These are phyloP conservation scores for Aspergillus nanangensis DNA, from an alignment of 495 filamentous ascomycete species.

Conservation along the genomic window DNA sequence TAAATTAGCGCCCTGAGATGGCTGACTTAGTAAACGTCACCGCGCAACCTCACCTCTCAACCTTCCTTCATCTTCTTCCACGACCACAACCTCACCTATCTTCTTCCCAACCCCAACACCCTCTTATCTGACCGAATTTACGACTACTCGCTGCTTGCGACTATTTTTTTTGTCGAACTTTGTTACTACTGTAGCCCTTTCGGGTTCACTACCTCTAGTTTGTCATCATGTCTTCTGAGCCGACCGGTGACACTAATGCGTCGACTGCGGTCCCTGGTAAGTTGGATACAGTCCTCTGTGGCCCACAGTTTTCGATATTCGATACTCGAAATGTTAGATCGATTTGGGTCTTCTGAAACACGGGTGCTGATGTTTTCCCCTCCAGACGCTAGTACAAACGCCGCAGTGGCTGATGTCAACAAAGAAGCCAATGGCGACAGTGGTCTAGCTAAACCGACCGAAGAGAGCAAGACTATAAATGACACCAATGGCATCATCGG, in stretches of 20 bases:
- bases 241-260: constrained; percentile 6
- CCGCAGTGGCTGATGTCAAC: neutral
- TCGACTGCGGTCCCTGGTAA: constrained; percentile 19
- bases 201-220: neutral
- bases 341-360: too few relatives aligned
- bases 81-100: neutral
- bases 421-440: constrained; percentile 9
- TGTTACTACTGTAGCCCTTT: too few relatives aligned
- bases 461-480: constrained; percentile 6
- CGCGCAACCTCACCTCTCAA: constrained; percentile 32
- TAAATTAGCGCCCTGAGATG: constrained; percentile 21
- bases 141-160: constrained; percentile 17
- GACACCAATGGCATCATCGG: too few relatives aligned
- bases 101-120: constrained; percentile 8
- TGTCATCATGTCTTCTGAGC: constrained; percentile 24
- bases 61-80: constrained; percentile 8
- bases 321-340: too few relatives aligned
- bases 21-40: constrained; percentile 36
- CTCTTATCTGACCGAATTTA: constrained; percentile 6
- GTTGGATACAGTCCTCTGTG: neutral
- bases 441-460: constrained; percentile 6
- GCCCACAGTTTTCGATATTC: neutral
- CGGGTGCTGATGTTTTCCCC: neutral
- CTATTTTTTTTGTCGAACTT: too few relatives aligned
- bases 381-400: too few relatives aligned